Conservation (phyloP, 495 filamentous ascomycete genomes). For the Copromyces sp. region DNA sequence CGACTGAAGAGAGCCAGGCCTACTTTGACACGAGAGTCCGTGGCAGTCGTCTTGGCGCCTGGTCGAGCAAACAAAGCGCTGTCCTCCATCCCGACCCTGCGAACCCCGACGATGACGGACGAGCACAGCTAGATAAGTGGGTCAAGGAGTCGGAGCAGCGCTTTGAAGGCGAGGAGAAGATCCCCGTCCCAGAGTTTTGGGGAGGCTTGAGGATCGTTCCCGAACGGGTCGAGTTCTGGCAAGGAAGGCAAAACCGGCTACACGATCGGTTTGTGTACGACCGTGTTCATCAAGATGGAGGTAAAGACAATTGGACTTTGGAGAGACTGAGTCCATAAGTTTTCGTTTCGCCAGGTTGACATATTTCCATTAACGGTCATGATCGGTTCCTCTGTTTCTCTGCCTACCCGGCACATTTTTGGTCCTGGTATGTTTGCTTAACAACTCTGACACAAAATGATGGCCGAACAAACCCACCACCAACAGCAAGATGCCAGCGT, state of each 20-base stretch:
- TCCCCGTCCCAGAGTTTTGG: conserved; percentile 91
- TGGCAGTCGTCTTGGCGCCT: conserved; percentile 78
- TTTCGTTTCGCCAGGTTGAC: neutral
- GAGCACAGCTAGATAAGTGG: conserved; percentile 53
- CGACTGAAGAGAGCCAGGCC: conserved; percentile 63
- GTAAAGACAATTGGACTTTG: conserved; percentile 42
- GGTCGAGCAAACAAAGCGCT: conserved; percentile 82
- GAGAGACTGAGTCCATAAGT: conserved; percentile 51
- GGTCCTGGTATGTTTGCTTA: neutral
- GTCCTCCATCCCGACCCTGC: conserved; percentile 45
- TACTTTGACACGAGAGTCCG: conserved; percentile 79
- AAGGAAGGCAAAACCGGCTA: conserved; percentile 75
- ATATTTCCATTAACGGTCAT: neutral
- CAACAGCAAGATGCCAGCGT: neutral
- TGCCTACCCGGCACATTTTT: neutral
- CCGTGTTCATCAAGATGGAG: conserved; percentile 32
- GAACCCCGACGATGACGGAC: conserved; percentile 43
- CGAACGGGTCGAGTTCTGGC: conserved; percentile 88
- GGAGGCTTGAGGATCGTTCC: conserved; percentile 82
- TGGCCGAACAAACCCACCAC: neutral
- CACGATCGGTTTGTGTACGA: conserved; percentile 91
- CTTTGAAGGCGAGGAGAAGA: conserved; percentile 65
- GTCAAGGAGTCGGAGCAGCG: conserved; percentile 59
- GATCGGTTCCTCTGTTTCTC: neutral
- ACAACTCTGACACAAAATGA: neutral